These are phyloP conservation scores for Phaseolus lunatus DNA, from an alignment of 306 rosid genomes.

Conservation along the genomic window DNA sequence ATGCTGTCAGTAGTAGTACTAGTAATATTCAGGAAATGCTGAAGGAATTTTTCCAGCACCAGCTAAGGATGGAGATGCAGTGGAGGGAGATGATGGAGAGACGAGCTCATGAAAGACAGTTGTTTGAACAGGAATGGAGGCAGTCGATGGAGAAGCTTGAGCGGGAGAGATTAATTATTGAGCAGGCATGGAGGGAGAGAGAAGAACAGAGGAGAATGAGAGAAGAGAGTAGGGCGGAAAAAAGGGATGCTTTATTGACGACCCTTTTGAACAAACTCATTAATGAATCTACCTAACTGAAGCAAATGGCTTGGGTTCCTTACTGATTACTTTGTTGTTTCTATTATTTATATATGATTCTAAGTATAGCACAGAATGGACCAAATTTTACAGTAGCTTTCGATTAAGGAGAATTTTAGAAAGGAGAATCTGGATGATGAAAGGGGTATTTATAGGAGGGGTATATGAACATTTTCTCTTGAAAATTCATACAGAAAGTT, in stretches of 20 bases:
- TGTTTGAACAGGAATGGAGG: constrained; percentile 90
- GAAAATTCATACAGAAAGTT: constrained; percentile 34
- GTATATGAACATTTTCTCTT: constrained; percentile 40
- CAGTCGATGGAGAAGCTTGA: constrained; percentile 76
- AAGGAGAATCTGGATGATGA: constrained; percentile 34
- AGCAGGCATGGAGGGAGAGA: constrained; percentile 86
- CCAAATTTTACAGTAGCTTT: constrained; percentile 36
- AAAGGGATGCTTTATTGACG: constrained; percentile 78
- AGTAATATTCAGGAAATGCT: constrained; percentile 62
- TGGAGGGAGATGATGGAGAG: constrained; percentile 87
- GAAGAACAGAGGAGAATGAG: constrained; percentile 85
- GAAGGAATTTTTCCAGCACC: constrained; percentile 74
- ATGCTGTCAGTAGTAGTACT: constrained; percentile 34
- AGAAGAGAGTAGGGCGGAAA: constrained; percentile 83
- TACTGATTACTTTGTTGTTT: constrained; percentile 43
- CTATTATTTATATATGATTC: constrained; percentile 41
- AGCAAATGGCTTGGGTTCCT: constrained; percentile 41
- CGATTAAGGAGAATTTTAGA: constrained; percentile 27
- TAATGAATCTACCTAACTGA: constrained; percentile 55
- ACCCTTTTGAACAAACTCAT: constrained; percentile 74
- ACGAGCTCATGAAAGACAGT: constrained; percentile 61
- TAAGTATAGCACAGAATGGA: constrained; percentile 37
- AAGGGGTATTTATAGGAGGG: constrained; percentile 37
- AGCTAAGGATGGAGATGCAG: constrained; percentile 82
- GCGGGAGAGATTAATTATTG: constrained; percentile 80